Evolutionary conservation across 2,329 filamentous ascomycete genomes (phyloP), one percentile per base, ranked within the genome.

Genomic region (Paradendryphiella salina): DNA sequence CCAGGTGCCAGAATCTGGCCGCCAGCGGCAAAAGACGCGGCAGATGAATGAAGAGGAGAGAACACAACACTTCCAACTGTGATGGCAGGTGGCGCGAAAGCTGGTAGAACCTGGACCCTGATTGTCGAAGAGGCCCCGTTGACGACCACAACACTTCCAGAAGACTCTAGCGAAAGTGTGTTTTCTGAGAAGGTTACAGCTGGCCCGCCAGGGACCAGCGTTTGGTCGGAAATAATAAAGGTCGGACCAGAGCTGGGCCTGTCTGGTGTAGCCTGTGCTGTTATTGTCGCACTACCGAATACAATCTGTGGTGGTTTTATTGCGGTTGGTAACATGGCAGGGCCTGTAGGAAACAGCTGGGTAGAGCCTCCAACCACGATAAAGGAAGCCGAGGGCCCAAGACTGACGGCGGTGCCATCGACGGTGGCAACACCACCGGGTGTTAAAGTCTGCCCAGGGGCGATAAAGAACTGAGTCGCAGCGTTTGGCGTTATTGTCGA

Each of bases 381-480:
- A 26, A 69, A 70, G 6, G 67, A 70, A 17, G 74, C 76, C 5
- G 64, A 72, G 1, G 69, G 59, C 3, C 57, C 76, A 8, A 79
- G 67, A 37, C 72, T 75, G 40, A 79, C 60, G 1, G 73, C 65
- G 10, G 71, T 75, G 1, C 73, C 75, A 41, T 65, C 65, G 1
- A 76, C 46, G 1, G 70, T 69, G 1, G 66, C 75, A 9, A 68
- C 66, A 1, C 75, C 76, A 11, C 77, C 73, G 14, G 72, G 65
- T 3, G 66, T 70, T 6, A 75, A 57, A 1, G 65, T 73, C 35
- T 72, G 65, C 6, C 73, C 74, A 1, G 74, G 67, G 1, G 54
- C 71, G 4, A 79, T 56, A 39, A 72, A 72, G 63, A 75, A 79
- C 33, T 78, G 76, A 0, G 76, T 78, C 3, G 75, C 75, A 28